Conservation (phyloP, 169 alveolate species). For the Plasmodium chabaudi region DNA sequence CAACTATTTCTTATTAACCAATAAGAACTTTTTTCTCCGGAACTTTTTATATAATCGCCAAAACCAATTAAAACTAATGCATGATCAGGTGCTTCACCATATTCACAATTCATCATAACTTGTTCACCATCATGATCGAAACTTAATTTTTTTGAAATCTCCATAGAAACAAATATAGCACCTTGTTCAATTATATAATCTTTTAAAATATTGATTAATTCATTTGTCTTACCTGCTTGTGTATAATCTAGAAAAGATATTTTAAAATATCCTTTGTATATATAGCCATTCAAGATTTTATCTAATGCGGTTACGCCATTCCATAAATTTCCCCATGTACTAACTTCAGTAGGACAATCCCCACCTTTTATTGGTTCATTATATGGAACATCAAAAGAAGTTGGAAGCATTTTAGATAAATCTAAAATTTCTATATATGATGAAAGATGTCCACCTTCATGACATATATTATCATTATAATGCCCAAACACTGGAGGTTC, state of each 20-base stretch:
- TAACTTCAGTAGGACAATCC: conserved; percentile 22
- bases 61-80: conserved; percentile 77
- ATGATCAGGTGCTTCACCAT: conserved; percentile 64
- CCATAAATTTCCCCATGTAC: conserved; percentile 59
- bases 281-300: conserved; percentile 31
- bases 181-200: conserved; percentile 78
- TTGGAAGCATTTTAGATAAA: conserved; percentile 13
- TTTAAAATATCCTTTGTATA: conserved; percentile 38
- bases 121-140: conserved; percentile 78
- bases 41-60: conserved; percentile 67
- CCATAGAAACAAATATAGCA: conserved; percentile 72
- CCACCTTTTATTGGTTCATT: conserved; percentile 50
- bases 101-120: conserved; percentile 74
- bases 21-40: conserved; percentile 63
- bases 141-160: conserved; percentile 42
- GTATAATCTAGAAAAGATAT: conserved; percentile 49
- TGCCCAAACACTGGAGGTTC: conserved; percentile 4
- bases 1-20: conserved; percentile 71
- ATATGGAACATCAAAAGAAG: conserved; percentile 61
- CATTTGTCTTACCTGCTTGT: conserved; percentile 20
- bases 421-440: conserved; percentile 29
- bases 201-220: conserved; percentile 56
- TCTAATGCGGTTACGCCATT: conserved; percentile 11
- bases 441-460: conserved; percentile 60
- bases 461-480: conserved; percentile 54